Base-by-base conservation (phyloP, 2,329 filamentous ascomycete species). In the Beauveria varroae region DNA sequence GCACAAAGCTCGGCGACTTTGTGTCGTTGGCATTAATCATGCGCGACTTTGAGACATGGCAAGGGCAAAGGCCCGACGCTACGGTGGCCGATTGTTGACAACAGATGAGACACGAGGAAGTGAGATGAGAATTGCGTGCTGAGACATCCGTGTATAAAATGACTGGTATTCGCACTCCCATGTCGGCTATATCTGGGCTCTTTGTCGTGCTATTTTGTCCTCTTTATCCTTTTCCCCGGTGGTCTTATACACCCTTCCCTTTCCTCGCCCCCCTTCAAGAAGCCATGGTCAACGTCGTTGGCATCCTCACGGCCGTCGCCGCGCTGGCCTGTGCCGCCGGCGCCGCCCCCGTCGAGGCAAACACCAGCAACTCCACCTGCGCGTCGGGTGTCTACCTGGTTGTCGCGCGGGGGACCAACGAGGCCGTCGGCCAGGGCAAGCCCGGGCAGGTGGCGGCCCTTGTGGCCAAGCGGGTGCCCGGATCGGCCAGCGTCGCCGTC, bases 381-480 rank as follows among this genome's bases (percentile, higher is more conserved):
- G 60, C 51, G 20, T 56, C 62, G 16, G 62, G 62, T 12, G 49
- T 63, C 22, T 63, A 63, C 55, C 62, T 63, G 59, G 60, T 63
- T 47, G 51, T 63, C 34, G 62, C 62, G 20, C 59, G 62, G 30
- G 62, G 62, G 16, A 56, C 62, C 14, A 28, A 50, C 37, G 62
- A 63, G 41, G 49, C 49, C 49, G 59, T 44, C 18, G 62, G 62
- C 18, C 3, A 63, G 50, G 62, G 62, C 5, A 57, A 57, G 41
- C 34, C 62, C 22, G 47, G 41, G 5, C 22, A 47, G 14, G 62
- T 63, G 5, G 60, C 60, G 3, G 50, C 34, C 40, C 34, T 62
- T 5, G 62, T 63, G 2, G 55, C 60, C 44, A 37, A 51, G 26
- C 41, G 34, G 18, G 49, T 63, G 20, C 62, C 62, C n/a, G 55